Evolutionary conservation across 2,329 filamentous ascomycete species (phyloP), one percentile per base, ranked within the genome.

Genomic region (Sporothrix euskadiensis): DNA sequence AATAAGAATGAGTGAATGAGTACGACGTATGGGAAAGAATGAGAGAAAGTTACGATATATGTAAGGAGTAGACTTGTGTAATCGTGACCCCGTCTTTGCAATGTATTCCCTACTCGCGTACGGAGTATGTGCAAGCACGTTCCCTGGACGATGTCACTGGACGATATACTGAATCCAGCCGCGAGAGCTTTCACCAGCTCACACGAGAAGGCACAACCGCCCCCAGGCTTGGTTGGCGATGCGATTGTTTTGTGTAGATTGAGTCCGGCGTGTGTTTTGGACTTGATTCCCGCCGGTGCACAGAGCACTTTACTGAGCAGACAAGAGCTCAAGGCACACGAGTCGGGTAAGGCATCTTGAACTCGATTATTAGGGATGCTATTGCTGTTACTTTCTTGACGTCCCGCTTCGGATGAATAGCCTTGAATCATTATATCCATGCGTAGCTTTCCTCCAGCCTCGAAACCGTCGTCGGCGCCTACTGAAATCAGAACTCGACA

Each of bases 241-340:
- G 39, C 61, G 39, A 47, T 66, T 47, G 32, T 69, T 41, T 69
- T 9, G 32, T 56, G 30, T 69, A 69, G 9, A 56, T 54, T 69
- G 66, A 14, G 22, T 47, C 65, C 30, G 32, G 66, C 16, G 66
- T 32, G 30, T 69, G 66, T 69, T 56, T 69, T 35, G 44, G 47
- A 35, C 65, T 35, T 68, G 65, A 19, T 22, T 30, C 16, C 12
- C 26, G 14, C 26, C 14, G 26, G 63, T 49, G 63, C 41, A 32
- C 63, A 44, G 59, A 16, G 35, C 59, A 41, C 12, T 4, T 32
- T n/a, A 19, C 35, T 12, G 14, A 2, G 22, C 16, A 22, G 12
- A n/a, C 47, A 54, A 30, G 52, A 16, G 30, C 30, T 9, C 47
- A 41, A 30, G 65, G 65, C 65, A 68, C 65, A 68, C 32, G 47